Conservation (phyloP, 768 basidiomycete species). For the Mycena olivaceomarginata region DNA sequence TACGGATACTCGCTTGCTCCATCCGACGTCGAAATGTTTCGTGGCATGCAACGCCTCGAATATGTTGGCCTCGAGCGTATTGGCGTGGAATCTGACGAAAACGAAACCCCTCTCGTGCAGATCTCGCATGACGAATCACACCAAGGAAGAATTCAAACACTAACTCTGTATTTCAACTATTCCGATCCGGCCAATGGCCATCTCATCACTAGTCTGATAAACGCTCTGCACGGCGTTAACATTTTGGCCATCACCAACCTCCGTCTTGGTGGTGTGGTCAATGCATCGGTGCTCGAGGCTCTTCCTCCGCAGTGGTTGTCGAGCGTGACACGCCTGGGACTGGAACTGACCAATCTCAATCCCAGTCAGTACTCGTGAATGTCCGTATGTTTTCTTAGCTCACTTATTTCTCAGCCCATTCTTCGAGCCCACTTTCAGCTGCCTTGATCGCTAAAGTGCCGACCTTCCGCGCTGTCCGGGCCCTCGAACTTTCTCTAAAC, state of each 20-base stretch:
- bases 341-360: conserved; percentile 28
- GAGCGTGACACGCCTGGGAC: conserved; percentile 23
- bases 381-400: neutral
- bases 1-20: conserved; percentile 19
- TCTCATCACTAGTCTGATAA: neutral
- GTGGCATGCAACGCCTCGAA: conserved; percentile 19
- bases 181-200: conserved; percentile 2
- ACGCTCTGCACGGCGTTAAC: neutral
- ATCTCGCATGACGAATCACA: neutral
- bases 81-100: neutral
- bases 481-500: conserved; percentile 23
- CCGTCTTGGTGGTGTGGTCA: conserved; percentile 31
- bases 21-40: conserved; percentile 25
- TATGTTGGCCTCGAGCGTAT: conserved; percentile 31
- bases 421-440: conserved; percentile 5
- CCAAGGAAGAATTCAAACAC: conserved; percentile 13
- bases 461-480: conserved; percentile 4
- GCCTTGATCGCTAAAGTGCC: conserved; percentile 22
- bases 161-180: conserved; percentile 25
- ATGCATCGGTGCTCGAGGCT: conserved; percentile 3
- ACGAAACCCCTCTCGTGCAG: neutral
- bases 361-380: conserved; percentile 11
- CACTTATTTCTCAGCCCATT: neutral
- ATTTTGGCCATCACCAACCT: conserved; percentile 20
- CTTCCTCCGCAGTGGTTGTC: conserved; percentile 15